Conservation (phyloP, 306 rosid genomes). For the Geum urbanum region DNA sequence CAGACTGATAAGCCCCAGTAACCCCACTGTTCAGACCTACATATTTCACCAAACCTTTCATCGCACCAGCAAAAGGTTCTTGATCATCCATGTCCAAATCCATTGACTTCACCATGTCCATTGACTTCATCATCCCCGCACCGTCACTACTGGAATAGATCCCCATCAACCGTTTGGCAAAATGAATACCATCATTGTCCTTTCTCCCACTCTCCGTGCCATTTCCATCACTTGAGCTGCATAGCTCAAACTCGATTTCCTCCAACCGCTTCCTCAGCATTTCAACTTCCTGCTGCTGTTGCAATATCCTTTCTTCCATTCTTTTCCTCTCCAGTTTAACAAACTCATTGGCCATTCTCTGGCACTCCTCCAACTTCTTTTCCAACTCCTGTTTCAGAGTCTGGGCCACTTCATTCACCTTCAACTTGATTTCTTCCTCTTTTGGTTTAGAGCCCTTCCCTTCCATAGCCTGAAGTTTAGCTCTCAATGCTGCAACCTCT, state of each 20-base stretch:
- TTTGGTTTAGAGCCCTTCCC: conserved; percentile 41
- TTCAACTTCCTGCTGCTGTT: conserved; percentile 93
- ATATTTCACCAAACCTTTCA: conserved; percentile 47
- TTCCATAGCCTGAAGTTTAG: conserved; percentile 49
- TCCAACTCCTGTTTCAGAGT: conserved; percentile 69
- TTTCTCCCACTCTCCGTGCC: conserved; percentile 31
- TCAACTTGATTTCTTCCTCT: conserved; percentile 77
- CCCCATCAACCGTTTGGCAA: conserved; percentile 60
- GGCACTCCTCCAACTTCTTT: conserved; percentile 85
- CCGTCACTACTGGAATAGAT: conserved; percentile 69
- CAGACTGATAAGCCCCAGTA: conserved; percentile 28
- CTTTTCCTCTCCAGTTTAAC: conserved; percentile 86
- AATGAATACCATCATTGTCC: conserved; percentile 61
- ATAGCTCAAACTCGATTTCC: conserved; percentile 75
- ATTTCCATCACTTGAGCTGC: conserved; percentile 39
- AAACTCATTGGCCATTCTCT: conserved; percentile 79
- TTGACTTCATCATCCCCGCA: conserved; percentile 65
- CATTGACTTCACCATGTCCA: conserved; percentile 97
- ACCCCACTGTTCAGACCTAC: conserved; percentile 32
- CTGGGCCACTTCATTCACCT: conserved; percentile 67
- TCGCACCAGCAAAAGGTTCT: conserved; percentile 54
- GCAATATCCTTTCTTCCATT: conserved; percentile 83
- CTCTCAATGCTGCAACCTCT: conserved; percentile 63
- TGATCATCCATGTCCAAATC: conserved; percentile 97
- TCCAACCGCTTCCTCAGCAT: conserved; percentile 69